Evolutionary conservation across 2,329 filamentous ascomycete species (phyloP), one percentile per base, ranked within the genome.

Genomic region (Calycina marina): DNA sequence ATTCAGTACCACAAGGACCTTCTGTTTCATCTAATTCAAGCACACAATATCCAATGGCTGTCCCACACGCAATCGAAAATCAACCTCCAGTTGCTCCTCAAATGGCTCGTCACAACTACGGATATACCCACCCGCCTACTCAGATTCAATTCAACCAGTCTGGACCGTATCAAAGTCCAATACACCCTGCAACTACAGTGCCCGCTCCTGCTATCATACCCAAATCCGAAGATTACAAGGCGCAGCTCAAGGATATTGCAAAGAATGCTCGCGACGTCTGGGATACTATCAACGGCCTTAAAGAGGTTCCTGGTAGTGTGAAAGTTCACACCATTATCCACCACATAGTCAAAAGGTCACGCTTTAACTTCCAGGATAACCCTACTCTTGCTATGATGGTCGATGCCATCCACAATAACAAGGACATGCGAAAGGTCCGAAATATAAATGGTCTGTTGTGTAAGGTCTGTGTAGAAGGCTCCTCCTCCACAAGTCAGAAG

Each of bases 281-380:
- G 77, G 66, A 67, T 39, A 56, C 60, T 14, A 65, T 75, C 2
- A 63, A 63, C 5, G 62, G 62, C 3, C 59, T 82, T 40, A 69
- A 69, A 42, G 66, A 73, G 31, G 55, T 83, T 11, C 65, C 73
- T 10, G 65, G 67, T 24, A 67, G 66, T 38, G 61, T 81, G 28
- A 71, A 72, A 41, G 61, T 80, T 11, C 68, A 69, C 38, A 64
- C 72, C 28, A 59, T 80, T 6, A 62, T 86, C 25, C 63, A 77
- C 47, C 72, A 79, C 48, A 56, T 74, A 31, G 61, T 67, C 35
- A 62, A 63, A 34, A 62, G 60, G 20, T 82, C 76, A 46, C 59
- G 63, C 26, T 52, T 64, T 11, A 61, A 60, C 30, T 82, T 76
- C 49, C 57, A 57, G 11, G 62, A 72, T 38, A 61, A 64, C 25